These are phyloP conservation scores for Geranium rotundifolium DNA, from an alignment of 345 rosid genomes.

Conservation along the genomic window DNA sequence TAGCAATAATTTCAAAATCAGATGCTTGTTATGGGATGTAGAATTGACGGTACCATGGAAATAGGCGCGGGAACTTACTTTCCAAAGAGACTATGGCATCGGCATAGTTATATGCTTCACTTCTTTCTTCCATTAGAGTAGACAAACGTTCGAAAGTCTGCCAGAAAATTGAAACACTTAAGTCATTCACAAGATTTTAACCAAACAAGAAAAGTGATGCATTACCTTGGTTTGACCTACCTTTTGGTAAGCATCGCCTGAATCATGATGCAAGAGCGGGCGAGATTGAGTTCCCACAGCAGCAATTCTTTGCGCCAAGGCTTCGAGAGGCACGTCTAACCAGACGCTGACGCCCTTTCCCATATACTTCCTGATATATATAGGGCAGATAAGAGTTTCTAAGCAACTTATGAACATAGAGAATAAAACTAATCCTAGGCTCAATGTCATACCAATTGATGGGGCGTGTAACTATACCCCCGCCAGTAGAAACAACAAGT, in stretches of 20 bases:
- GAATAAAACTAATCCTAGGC: too few relatives aligned
- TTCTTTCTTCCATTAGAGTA: slow-evolving; percentile 60
- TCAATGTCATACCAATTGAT: slow-evolving; percentile 49
- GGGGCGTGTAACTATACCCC: slow-evolving; percentile 75
- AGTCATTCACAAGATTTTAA: too few relatives aligned
- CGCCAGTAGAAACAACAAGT: slow-evolving; percentile 91
- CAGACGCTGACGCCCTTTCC: slow-evolving; percentile 73
- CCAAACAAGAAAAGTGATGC: too few relatives aligned
- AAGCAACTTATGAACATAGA: too few relatives aligned
- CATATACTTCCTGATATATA: slow-evolving; percentile 53
- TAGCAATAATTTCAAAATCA: too few relatives aligned
- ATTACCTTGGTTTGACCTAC: slow-evolving; percentile 14
- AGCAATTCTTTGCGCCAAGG: slow-evolving; percentile 79
- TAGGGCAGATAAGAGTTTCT: too few relatives aligned
- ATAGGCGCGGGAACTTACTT: slow-evolving; percentile 27
- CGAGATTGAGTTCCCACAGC: slow-evolving; percentile 83
- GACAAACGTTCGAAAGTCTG: slow-evolving; percentile 72
- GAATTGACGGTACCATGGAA: too few relatives aligned
- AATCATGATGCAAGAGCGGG: slow-evolving; percentile 33
- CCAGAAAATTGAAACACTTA: too few relatives aligned
- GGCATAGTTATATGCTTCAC: slow-evolving; percentile 60
- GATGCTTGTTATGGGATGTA: too few relatives aligned
- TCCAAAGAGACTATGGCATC: slow-evolving; percentile 72
- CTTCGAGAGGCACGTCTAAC: slow-evolving; percentile 94
- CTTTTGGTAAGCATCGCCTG: slow-evolving; percentile 76